Percentiles rank a stretch among this genome's conserved stretches.
phyloP scores from a whole-genome alignment of 371 early-diverging fungal species.

The Haplosporangium sp. region DNA sequence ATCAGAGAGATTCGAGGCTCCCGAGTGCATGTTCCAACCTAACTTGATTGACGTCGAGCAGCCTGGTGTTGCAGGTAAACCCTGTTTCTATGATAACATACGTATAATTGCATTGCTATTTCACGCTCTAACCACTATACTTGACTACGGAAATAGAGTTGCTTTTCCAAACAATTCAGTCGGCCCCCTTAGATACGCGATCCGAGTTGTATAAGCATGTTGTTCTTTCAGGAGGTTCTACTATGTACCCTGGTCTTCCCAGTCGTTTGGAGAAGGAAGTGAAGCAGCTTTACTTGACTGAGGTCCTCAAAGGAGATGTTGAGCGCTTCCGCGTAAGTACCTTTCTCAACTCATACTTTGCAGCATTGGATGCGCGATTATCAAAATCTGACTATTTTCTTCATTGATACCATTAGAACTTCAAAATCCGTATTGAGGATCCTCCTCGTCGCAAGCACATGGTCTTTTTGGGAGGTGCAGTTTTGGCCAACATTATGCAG shows the following conservation, averaged over 20 bases:
- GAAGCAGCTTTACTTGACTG: constrained; percentile 93
- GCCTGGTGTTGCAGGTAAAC: constrained; percentile 90
- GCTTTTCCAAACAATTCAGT: constrained; percentile 91
- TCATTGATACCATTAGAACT: constrained; percentile 71
- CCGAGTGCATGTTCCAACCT: constrained; percentile 98
- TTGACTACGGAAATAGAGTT: constrained; percentile 71
- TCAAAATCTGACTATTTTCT: not conserved
- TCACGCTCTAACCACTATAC: not conserved
- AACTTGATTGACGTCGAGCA: constrained; percentile 95
- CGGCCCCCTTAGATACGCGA: constrained; percentile 94
- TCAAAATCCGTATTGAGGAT: constrained; percentile 97
- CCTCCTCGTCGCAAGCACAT: constrained; percentile 98
- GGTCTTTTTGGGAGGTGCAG: constrained; percentile 98
- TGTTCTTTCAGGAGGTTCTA: constrained; percentile 96
- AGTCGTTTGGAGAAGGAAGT: constrained; percentile 97
- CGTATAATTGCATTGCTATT: not conserved
- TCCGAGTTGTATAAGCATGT: constrained; percentile 96
- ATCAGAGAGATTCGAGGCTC: constrained; percentile 97
- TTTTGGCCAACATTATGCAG: constrained; percentile 96
- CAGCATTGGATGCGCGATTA: not conserved
- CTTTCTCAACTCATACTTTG: not conserved
- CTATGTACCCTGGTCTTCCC: constrained; percentile 98
- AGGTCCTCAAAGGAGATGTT: constrained; percentile 88
- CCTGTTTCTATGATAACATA: too few relatives aligned
- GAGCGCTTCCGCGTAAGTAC: constrained; percentile 81